phyloP scores from a whole-genome alignment of 1,139 yeast species.

The Arxiozyma bovina region DNA sequence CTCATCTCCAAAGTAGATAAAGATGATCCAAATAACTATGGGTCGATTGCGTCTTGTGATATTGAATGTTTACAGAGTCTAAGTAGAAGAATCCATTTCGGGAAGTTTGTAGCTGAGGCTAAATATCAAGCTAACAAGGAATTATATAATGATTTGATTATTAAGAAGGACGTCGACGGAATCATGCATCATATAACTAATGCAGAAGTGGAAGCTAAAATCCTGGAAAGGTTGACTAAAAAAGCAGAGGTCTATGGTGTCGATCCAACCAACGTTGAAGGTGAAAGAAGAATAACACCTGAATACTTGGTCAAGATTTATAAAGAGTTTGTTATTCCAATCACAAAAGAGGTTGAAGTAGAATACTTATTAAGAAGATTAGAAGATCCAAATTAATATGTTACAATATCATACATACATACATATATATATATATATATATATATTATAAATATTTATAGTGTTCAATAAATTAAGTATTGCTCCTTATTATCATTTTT shows the following conservation, averaged over 20 bases:
- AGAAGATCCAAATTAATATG: constrained; percentile 37
- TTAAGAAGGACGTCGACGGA: constrained; percentile 56
- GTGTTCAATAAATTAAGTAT: no score
- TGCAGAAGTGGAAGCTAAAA: constrained; percentile 73
- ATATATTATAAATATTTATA: no score
- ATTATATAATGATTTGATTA: constrained; percentile 54
- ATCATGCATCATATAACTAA: constrained; percentile 80
- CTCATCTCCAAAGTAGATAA: constrained; percentile 57
- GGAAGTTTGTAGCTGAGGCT: constrained; percentile 94
- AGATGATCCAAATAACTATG: constrained; percentile 78
- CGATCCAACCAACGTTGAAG: constrained; percentile 68
- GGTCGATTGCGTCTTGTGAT: constrained; percentile 78
- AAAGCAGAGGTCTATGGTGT: constrained; percentile 84
- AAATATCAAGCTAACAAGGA: constrained; percentile 67
- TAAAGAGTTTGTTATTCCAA: constrained; percentile 80
- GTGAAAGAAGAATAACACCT: constrained; percentile 73
- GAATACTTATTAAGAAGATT: constrained; percentile 79
- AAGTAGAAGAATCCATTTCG: constrained; percentile 93
- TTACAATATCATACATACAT: no score
- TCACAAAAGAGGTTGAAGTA: constrained; percentile 90
- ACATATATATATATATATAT: no score
- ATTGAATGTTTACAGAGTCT: constrained; percentile 80
- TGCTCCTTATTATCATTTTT: no score
- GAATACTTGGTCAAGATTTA: constrained; percentile 74
- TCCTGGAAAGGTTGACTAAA: constrained; percentile 62